Base-by-base conservation (phyloP, 139 green algal genomes). In the Chlorella sp. region DNA sequence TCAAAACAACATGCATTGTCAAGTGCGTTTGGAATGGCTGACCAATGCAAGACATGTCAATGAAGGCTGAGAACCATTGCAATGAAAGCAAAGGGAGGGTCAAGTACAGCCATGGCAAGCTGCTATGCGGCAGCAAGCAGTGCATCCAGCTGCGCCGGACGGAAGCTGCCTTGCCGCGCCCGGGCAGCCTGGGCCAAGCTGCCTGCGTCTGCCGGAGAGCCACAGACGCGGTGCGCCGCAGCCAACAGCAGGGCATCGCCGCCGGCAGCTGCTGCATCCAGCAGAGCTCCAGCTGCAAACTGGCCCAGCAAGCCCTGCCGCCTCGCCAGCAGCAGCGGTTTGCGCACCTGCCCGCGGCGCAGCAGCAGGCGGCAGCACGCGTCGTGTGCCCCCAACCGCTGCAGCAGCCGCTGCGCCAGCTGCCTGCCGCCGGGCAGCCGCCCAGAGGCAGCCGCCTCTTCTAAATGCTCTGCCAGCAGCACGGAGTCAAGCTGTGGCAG, bases 351-450 rank as follows among this genome's bases (percentile, higher is more conserved):
- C 15, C 83, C 83, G 26, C 64, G 36, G 16, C 76, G 62, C 83
- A 87, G 83, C 57, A 87, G 83, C 75, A 84, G 73, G 51, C 67
- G 57, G 83, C 83, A 87, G 51, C n/a, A 38, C 17, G 75, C 34
- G 15, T 74, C 67, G 16, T 75, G 38, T 1, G 57, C 67, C 0
- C 74, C 38, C 51, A 87, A 32, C 25, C 83, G 65, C 38, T 25
- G 13, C 34, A 63, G 38, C 73, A 84, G 30, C 51, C 62, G 41
- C 34, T 57, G 41, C 1, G 83, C 83, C 26, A 87, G 39, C 34
- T 69, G 57, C 1, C 36, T 20, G 20, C 55, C 75, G 6, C n/a
- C 69, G 0, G 67, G 68, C 80, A 85, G 51, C 13, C 34, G 47
- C 25, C 51, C 47, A 5, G 9, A 16, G 28, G 34, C 57, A n/a